Percentiles rank a stretch among this genome's conserved stretches.
phyloP scores from a whole-genome alignment of 768 basidiomycete species.

The Phanerochaete carnosa region DNA sequence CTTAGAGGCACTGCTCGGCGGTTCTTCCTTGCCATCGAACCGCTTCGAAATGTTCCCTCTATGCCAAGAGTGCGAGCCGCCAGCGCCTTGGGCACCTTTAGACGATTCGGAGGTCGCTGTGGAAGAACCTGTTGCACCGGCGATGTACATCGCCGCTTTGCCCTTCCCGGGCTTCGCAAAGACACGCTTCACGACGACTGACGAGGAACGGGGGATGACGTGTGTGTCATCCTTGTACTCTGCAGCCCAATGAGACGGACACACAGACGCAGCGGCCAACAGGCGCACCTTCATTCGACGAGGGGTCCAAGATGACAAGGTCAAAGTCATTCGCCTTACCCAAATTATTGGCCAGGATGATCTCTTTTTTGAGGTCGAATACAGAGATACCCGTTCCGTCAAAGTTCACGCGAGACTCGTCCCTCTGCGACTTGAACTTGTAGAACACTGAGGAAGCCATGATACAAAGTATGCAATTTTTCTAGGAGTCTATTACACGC shows the following conservation, averaged over 20 bases:
- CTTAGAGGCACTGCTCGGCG: conserved; percentile 1
- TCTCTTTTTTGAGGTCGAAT: conserved; percentile 98
- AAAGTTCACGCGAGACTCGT: conserved; percentile 94
- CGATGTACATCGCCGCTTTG: conserved; percentile 73
- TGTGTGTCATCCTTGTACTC: conserved; percentile 91
- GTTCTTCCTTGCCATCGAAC: conserved; percentile 86
- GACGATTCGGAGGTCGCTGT: conserved; percentile 31
- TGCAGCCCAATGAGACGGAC: conserved; percentile 29
- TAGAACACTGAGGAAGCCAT: conserved; percentile 97
- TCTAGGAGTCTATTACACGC: conserved; percentile 19
- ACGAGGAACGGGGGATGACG: conserved; percentile 92
- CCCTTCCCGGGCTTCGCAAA: conserved; percentile 79
- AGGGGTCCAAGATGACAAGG: conserved; percentile 78
- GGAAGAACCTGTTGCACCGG: conserved; percentile 26
- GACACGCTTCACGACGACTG: conserved; percentile 88
- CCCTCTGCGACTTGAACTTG: conserved; percentile 93
- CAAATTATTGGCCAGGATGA: conserved; percentile 94
- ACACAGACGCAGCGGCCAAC: neutral
- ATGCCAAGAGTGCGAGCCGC: conserved; percentile 49
- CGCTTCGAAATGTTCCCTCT: conserved; percentile 78
- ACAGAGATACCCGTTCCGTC: conserved; percentile 99
- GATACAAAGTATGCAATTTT: conserved; percentile 17
- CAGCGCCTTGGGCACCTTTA: conserved; percentile 25
- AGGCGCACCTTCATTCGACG: conserved; percentile 80
- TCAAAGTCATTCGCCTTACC: conserved; percentile 98